A percentile compares a stretch with the other conserved stretches of the same genome.
These are phyloP conservation scores for Evernia prunastri DNA, from an alignment of 495 filamentous ascomycete genomes.

Conservation along the genomic window DNA sequence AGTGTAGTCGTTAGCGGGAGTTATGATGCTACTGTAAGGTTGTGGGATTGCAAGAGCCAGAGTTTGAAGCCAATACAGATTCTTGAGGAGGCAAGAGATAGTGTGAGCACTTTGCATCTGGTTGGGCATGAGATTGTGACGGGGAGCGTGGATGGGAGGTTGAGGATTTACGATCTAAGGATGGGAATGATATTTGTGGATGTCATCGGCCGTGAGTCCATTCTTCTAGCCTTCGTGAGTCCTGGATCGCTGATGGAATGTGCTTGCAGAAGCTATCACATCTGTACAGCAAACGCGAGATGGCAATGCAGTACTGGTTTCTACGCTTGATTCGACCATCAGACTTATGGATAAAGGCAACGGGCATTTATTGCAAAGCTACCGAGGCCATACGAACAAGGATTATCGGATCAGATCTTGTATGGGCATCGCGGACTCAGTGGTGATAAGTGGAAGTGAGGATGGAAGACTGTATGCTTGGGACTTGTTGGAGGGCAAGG, in stretches of 20 bases:
- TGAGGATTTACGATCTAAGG: slow-evolving; percentile 81
- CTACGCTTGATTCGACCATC: slow-evolving; percentile 66
- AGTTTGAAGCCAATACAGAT: slow-evolving; percentile 67
- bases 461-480: slow-evolving; percentile 72
- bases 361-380: slow-evolving; percentile 68
- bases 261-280: slow-evolving; percentile 45
- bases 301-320: slow-evolving; percentile 67
- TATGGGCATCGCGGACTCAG: slow-evolving; percentile 66
- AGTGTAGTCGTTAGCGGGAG: slow-evolving; percentile 64
- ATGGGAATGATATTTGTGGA: slow-evolving; percentile 70
- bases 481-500: slow-evolving; percentile 75
- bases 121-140: slow-evolving; percentile 51
- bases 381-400: slow-evolving; percentile 58
- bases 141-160: slow-evolving; percentile 81
- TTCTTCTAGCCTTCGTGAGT: neutral
- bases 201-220: slow-evolving; percentile 57
- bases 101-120: slow-evolving; percentile 51
- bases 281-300: slow-evolving; percentile 63
- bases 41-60: slow-evolving; percentile 73
- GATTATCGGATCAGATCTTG: slow-evolving; percentile 66
- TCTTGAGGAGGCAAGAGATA: slow-evolving; percentile 71
- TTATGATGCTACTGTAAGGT: slow-evolving; percentile 71
- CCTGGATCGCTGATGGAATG: neutral
- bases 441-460: slow-evolving; percentile 81
- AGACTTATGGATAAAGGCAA: slow-evolving; percentile 73